Evolutionary conservation across 176 grass and related monocot species (phyloP).

Genomic region (Phyllostachys edulis): DNA sequence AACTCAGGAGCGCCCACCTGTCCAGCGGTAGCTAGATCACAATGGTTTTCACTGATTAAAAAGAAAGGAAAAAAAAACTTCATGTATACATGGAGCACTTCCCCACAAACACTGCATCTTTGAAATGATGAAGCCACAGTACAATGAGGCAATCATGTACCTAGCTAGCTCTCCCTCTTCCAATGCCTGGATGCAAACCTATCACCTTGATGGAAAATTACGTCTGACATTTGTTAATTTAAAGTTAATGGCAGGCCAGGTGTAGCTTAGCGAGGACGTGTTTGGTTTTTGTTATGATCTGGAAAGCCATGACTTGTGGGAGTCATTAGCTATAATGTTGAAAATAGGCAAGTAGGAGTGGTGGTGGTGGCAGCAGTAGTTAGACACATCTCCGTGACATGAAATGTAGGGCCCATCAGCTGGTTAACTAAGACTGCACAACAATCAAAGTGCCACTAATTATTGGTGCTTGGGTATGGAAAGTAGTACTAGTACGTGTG

Average conservation of each 20-base stretch:
- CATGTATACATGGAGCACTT: neutral
- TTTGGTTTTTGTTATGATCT: neutral
- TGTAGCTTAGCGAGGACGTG: neutral
- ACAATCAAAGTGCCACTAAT: constrained; percentile 30
- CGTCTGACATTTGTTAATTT: constrained; percentile 1
- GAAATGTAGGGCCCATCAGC: neutral
- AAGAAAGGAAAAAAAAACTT: too few relatives aligned
- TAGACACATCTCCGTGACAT: constrained; percentile 11
- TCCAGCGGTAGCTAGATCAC: neutral
- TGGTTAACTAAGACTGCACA: constrained; percentile 32
- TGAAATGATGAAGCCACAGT: neutral
- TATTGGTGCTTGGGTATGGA: constrained; percentile 25
- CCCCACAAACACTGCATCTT: neutral
- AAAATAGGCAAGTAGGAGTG: neutral
- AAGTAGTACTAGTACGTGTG: constrained; percentile 9
- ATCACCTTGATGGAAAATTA: constrained; percentile 18
- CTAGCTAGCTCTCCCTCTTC: neutral
- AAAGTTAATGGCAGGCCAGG: neutral
- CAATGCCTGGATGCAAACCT: constrained; percentile 17
- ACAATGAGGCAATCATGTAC: neutral
- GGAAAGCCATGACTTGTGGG: neutral
- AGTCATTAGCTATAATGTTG: neutral
- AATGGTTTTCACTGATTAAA: too few relatives aligned
- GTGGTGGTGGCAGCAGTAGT: neutral
- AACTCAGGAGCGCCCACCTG: neutral